Conservation (phyloP, 2,329 filamentous ascomycete genomes). For the Penicillium sp. region DNA sequence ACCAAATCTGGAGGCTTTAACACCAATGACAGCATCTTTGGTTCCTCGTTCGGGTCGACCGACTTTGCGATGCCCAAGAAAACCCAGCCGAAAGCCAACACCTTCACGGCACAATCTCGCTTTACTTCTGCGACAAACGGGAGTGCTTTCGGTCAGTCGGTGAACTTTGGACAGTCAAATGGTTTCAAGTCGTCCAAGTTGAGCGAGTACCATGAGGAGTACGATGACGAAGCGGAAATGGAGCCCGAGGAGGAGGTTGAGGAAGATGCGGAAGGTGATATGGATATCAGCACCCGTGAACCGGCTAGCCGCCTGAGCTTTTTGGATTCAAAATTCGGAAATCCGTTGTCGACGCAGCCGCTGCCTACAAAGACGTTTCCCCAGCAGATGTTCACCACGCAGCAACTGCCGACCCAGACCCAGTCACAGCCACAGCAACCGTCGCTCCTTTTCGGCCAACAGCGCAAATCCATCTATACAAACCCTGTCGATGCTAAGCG, state of each 20-base stretch:
- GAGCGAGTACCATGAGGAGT: conserved; percentile 28
- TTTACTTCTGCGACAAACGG: conserved; percentile 30
- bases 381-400: conserved; percentile 6
- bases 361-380: not conserved
- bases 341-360: conserved; percentile 21
- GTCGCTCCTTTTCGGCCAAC: conserved; percentile 3
- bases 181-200: conserved; percentile 27
- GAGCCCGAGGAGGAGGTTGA: conserved; percentile 35
- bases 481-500: conserved; percentile 45
- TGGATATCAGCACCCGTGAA: conserved; percentile 25
- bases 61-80: conserved; percentile 33
- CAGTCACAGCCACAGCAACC: not conserved
- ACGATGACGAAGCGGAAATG: conserved; percentile 35
- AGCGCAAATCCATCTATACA: conserved; percentile 42
- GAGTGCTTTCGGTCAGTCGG: conserved; percentile 26
- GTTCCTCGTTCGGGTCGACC: conserved; percentile 37
- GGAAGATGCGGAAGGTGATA: conserved; percentile 38
- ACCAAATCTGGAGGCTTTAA: conserved; percentile 38
- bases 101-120: conserved; percentile 27
- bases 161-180: conserved; percentile 25
- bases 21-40: conserved; percentile 38
- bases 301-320: conserved; percentile 28
- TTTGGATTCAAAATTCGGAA: conserved; percentile 32
- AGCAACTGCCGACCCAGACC: conserved; percentile 1
- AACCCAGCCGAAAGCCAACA: conserved; percentile 23